phyloP scores from a whole-genome alignment of 2,329 filamentous ascomycete species.

The Iodosphaeria phyllophila region DNA sequence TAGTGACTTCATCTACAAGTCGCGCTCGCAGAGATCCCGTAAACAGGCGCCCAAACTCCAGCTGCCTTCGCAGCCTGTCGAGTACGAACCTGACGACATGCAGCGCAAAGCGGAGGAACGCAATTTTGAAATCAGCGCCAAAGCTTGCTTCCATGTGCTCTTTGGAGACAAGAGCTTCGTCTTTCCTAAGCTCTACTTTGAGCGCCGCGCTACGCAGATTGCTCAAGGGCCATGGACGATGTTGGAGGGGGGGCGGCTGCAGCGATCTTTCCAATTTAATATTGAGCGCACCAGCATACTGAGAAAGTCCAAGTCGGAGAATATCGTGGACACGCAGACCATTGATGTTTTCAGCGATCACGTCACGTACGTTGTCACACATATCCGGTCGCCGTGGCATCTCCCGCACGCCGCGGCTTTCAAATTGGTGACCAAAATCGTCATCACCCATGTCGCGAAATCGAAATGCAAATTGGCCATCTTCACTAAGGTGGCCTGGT shows the following conservation, averaged over 20 bases:
- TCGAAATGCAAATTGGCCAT: conserved; percentile 82
- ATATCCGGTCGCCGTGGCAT: conserved; percentile 57
- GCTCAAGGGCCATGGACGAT: conserved; percentile 72
- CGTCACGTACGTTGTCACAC: conserved; percentile 44
- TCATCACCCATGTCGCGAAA: conserved; percentile 86
- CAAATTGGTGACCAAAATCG: conserved; percentile 70
- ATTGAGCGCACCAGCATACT: conserved; percentile 50
- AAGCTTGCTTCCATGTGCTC: conserved; percentile 86
- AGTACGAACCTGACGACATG: conserved; percentile 73
- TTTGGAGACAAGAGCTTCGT: conserved; percentile 94
- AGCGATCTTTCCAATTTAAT: conserved; percentile 64
- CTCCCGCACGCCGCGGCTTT: conserved; percentile 66
- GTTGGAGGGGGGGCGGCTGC: conserved; percentile 50
- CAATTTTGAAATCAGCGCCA: conserved; percentile 78
- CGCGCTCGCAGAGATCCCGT: conserved; percentile 15
- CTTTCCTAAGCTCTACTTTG: conserved; percentile 79
- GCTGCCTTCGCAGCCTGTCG: conserved; percentile 60
- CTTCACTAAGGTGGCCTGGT: conserved; percentile 79
- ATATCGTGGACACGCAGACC: conserved; percentile 65
- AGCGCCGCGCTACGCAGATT: conserved; percentile 61
- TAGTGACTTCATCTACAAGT: conserved; percentile 16
- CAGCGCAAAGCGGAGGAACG: conserved; percentile 56
- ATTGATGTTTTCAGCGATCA: conserved; percentile 74
- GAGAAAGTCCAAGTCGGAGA: conserved; percentile 37
- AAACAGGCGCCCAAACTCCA: conserved; percentile 51